Evolutionary conservation across 129 eudicot genomes (phyloP), one percentile per base, ranked within the genome.

Genomic region (Artemisia annua): DNA sequence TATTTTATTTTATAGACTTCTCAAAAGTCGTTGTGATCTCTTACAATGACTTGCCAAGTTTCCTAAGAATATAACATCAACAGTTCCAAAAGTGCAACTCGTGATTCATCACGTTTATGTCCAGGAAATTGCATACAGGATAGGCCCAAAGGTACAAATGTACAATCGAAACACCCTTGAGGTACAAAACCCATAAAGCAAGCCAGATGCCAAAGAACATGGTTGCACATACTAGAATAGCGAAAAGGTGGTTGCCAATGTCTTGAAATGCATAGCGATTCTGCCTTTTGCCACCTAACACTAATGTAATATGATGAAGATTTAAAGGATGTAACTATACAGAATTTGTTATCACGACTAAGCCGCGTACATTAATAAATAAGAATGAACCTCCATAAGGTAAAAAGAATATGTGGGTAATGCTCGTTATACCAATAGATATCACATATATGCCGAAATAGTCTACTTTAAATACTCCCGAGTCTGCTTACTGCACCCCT

Each of bases 391-490:
- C 71, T 70, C 71, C 69, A 50, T 39, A 69, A 10, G 66, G 71
- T 63, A 55, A 71, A 66, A 76, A 73, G 22, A 54, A 77, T 76
- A 69, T 60, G 7, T 43, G 26, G 77, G 18, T 7, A 10, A 57
- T 55, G 57, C 66, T 67, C 44, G 54, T 56, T 48, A 16, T 67
- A 67, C 53, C 62, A 50, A 71, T 64, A 71, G 64, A 14, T 52
- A 43, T 61, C 43, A 18, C 43, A 48, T 19, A 61, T 63, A 43
- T 63, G 56, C 64, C 14, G 26, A 52, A 63, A 63, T 50, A 26
- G 17, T 63, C 76, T 78, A 71, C 73, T 66, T 78, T 58, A 78
- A 64, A 78, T 77, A 62, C 82, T 78, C 62, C 78, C 73, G 14
- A 78, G 73, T 73, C 82, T 71, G 72, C 22, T 78, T 78, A 78